A percentile compares a stretch with the other conserved stretches of the same genome.
Evolutionary conservation across 2,329 filamentous ascomycete genomes (phyloP).

Genomic region (Chrysosporium queenslandicum): DNA sequence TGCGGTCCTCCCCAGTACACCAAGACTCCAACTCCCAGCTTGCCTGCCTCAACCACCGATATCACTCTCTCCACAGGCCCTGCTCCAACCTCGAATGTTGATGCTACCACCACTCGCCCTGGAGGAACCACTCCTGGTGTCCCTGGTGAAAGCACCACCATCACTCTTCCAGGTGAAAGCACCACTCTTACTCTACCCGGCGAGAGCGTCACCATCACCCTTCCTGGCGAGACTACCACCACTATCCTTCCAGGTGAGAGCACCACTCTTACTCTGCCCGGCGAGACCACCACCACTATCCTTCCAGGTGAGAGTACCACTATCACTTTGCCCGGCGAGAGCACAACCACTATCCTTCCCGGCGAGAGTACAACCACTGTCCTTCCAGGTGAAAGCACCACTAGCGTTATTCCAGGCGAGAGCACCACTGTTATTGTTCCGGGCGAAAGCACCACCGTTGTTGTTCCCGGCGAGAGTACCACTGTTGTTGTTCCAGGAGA

Average conservation of each 20-base stretch:
- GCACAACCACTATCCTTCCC: background rate
- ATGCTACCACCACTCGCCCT: background rate
- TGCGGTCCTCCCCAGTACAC: slow-evolving; percentile 40
- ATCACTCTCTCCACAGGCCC: slow-evolving; percentile 48
- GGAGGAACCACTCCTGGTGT: background rate
- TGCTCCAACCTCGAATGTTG: background rate
- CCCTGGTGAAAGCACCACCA: background rate
- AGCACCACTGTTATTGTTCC: background rate
- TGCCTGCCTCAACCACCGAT: slow-evolving; percentile 79
- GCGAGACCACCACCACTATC: background rate
- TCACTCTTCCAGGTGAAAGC: background rate
- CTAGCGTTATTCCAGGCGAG: background rate
- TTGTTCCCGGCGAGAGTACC: slow-evolving; percentile 1
- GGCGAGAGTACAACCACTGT: background rate
- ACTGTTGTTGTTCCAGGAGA: background rate
- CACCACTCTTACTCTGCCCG: background rate
- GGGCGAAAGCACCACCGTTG: background rate
- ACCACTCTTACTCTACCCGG: background rate
- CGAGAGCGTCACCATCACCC: background rate
- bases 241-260: background rate
- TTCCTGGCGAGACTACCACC: background rate
- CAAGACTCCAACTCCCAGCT: slow-evolving; percentile 64
- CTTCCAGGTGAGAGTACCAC: background rate
- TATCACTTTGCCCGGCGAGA: background rate
- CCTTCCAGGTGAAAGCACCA: background rate